phyloP scores from a whole-genome alignment of 768 basidiomycete species.

The Amanita pseudoporphyria region DNA sequence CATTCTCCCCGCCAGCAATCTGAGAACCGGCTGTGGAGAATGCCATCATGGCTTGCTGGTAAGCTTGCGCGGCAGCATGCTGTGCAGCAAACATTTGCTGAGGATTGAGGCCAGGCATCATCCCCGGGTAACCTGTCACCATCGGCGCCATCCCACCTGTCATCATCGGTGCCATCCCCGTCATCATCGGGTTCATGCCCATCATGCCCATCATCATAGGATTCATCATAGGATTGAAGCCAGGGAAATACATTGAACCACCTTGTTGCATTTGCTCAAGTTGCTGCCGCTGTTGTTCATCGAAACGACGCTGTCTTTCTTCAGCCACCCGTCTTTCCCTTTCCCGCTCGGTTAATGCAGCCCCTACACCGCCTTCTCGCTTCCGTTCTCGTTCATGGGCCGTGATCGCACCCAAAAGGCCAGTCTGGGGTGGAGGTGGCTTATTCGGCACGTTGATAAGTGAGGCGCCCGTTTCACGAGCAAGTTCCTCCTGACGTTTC shows the following conservation, averaged over 20 bases:
- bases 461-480: slow-evolving; percentile 84
- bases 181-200: slow-evolving; percentile 29
- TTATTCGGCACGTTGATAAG: slow-evolving; percentile 95
- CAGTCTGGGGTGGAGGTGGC: slow-evolving; percentile 90
- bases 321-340: slow-evolving; percentile 88
- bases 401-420: slow-evolving; percentile 91
- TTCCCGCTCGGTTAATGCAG: slow-evolving; percentile 90
- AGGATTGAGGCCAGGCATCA: slow-evolving; percentile 51
- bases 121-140: slow-evolving; percentile 48
- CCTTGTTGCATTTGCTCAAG: slow-evolving; percentile 84
- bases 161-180: slow-evolving; percentile 39
- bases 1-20: slow-evolving; percentile 51
- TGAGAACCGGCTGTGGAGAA: slow-evolving; percentile 71
- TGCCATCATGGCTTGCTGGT: slow-evolving; percentile 84
- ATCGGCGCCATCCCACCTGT: slow-evolving; percentile 24
- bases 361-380: slow-evolving; percentile 91
- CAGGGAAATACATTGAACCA: slow-evolving; percentile 54
- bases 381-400: slow-evolving; percentile 92
- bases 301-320: slow-evolving; percentile 86
- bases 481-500: slow-evolving; percentile 88
- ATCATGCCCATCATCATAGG: slow-evolving; percentile 48
- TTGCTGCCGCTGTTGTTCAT: slow-evolving; percentile 83
- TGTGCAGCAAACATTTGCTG: slow-evolving; percentile 85
- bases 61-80: slow-evolving; percentile 76
- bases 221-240: slow-evolving; percentile 63